phyloP scores from a whole-genome alignment of 768 basidiomycete species.

The Kwoniella sp. region DNA sequence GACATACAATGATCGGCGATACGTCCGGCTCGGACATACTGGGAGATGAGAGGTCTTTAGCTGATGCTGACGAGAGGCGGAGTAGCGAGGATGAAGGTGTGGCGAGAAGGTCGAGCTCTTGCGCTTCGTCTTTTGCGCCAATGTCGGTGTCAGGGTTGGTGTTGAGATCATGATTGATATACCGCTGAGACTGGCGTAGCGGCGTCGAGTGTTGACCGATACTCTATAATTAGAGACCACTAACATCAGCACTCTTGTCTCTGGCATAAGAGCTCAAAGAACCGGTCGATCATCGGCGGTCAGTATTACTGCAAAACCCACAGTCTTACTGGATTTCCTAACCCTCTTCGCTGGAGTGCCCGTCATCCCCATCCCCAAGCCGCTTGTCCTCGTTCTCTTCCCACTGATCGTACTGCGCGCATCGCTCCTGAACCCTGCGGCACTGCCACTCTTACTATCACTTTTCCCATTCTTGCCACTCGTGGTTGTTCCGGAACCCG shows the following conservation, averaged over 20 bases:
- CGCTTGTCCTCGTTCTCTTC: conserved; percentile 5
- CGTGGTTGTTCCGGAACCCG: too few relatives aligned
- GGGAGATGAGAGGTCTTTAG: conserved; percentile 10
- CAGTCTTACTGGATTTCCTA: conserved; percentile 15
- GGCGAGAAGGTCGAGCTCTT: neutral
- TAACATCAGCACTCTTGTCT: conserved; percentile 9
- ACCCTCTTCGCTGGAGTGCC: conserved; percentile 37
- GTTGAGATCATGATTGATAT: neutral
- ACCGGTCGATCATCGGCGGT: too few relatives aligned
- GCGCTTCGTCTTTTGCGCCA: too few relatives aligned
- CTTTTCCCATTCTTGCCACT: neutral
- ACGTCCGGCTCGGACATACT: conserved; percentile 5
- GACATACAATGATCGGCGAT: conserved; percentile 6
- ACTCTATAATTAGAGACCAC: conserved; percentile 4
- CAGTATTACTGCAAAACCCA: too few relatives aligned
- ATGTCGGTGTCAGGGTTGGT: neutral
- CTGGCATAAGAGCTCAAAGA: neutral
- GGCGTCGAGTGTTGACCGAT: conserved; percentile 25
- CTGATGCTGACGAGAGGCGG: conserved; percentile 3
- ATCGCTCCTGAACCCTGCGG: neutral
- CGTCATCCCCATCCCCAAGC: conserved; percentile 41
- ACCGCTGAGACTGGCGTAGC: neutral
- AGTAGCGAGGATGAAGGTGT: neutral
- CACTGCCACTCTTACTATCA: neutral
- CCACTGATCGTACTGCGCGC: neutral